Base-by-base conservation (phyloP, 2,329 filamentous ascomycete genomes). In the Dactylellina haptotyla region DNA sequence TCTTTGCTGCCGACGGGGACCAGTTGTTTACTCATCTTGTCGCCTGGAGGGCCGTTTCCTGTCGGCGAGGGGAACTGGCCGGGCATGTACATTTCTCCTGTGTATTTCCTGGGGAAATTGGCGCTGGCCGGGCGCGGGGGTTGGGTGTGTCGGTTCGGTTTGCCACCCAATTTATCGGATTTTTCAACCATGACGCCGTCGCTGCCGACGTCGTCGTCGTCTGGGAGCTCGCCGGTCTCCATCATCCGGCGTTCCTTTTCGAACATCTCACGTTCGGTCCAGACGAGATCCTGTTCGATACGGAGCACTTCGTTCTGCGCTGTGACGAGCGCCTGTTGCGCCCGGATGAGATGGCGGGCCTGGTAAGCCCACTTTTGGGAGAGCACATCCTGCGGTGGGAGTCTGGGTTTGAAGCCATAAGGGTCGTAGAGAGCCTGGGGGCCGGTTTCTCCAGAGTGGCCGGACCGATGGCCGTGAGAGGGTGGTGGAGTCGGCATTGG, bases 261-360 rank as follows among this genome's bases (percentile, higher is more conserved):
- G 23, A 67, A 75, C 70, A 75, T 75, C 37, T 75, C 70, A 39
- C 70, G 70, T 50, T 75, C 70, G 14, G 70, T 75, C 70, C 70
- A 75, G 16, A 75, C 61, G 20, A 75, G 50, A 37, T 75, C 70
- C 30, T 75, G 70, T 58, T 75, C 70, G 26, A 75, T 75, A 48
- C 63, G 62, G 34, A 75, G 62, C 8, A 75, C 70, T 43, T 75
- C 70, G 50, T 61, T 62, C 53, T 75, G 70, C 25, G 62, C 62
- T 25, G 70, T 50, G 37, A 75, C 63, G 39, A 67, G 63, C 30
- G 56, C 57, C 48, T 67, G 70, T 39, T 75, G 70, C 9, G 70
- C 70, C 12, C 63, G 62, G 48, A 75, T 75, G 10, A 75, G 46
- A 32, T 75, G 70, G 26, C 70, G 70, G 43, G 70, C 70, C 41